Percentiles rank a stretch among this genome's conserved stretches.
Conservation (phyloP, 2,329 filamentous ascomycete species). For the Pseudogymnoascus sp. region DNA sequence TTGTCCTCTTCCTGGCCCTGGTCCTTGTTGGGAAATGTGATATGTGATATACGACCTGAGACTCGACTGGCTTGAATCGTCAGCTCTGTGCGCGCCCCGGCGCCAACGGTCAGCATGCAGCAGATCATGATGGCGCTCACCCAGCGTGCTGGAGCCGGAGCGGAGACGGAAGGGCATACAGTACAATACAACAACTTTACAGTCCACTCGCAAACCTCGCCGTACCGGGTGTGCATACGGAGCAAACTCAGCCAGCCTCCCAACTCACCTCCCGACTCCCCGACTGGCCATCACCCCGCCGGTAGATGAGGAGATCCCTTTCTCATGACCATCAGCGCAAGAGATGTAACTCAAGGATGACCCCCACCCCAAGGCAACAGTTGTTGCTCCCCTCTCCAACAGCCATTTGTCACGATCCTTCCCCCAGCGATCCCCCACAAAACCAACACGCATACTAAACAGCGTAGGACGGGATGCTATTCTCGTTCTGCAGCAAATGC, state of each 20-base stretch:
- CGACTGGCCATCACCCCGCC: background rate
- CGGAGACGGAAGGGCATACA: background rate
- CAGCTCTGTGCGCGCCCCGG: background rate
- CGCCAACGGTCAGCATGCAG: background rate
- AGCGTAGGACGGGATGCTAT: background rate
- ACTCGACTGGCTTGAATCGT: background rate
- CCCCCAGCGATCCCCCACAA: conserved; percentile 6
- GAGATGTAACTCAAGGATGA: background rate
- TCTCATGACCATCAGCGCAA: background rate
- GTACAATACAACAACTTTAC: background rate
- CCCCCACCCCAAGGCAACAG: background rate
- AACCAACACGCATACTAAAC: background rate
- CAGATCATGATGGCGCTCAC: background rate
- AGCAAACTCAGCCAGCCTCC: background rate
- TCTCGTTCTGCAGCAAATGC: background rate
- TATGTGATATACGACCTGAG: background rate
- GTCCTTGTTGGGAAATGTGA: background rate
- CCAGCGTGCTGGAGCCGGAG: background rate
- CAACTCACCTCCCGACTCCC: background rate
- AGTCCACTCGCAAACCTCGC: background rate
- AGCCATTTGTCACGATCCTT: conserved; percentile 1
- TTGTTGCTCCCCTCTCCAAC: background rate
- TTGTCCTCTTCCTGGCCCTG: background rate
- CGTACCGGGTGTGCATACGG: background rate
- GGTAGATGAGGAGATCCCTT: background rate